Percentiles rank a stretch among this genome's conserved stretches.
These are phyloP conservation scores for Dactylellina drechsleri DNA, from an alignment of 2,329 filamentous ascomycete species.

Conservation along the genomic window DNA sequence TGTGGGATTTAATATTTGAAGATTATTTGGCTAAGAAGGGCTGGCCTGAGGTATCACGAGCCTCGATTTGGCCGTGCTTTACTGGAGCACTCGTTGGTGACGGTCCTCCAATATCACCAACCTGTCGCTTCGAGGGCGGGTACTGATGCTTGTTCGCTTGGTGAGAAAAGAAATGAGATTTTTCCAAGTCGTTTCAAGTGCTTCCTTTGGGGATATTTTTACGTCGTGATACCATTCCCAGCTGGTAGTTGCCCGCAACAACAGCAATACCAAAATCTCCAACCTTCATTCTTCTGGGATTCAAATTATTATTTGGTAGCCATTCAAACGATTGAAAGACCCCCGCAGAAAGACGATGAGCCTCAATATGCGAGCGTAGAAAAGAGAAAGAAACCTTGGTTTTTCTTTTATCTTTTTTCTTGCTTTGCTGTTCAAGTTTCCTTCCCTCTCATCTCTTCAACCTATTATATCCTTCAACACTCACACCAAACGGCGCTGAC, in stretches of 20 bases:
- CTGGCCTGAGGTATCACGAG: conserved; percentile 38
- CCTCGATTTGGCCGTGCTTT: conserved; percentile 3
- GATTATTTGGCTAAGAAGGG: conserved; percentile 17
- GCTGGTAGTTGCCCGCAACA: conserved; percentile 1
- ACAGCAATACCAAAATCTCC: conserved; percentile 17
- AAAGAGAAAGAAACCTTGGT: not conserved
- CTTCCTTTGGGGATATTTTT: not conserved
- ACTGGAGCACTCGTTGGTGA: conserved; percentile 12
- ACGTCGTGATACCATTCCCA: conserved; percentile 20
- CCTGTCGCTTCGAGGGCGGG: not conserved
- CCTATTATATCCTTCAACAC: conserved; percentile 49
- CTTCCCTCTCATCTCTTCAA: conserved; percentile 15
- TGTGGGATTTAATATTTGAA: conserved; percentile 19
- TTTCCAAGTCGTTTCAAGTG: not conserved
- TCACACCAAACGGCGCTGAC: conserved; percentile 10
- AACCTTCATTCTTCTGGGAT: conserved; percentile 42
- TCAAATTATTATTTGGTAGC: conserved; percentile 13
- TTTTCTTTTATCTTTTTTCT: conserved; percentile 12
- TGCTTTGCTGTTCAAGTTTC: conserved; percentile 17
- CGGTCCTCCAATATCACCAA: conserved; percentile 33
- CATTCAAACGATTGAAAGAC: conserved; percentile 24
- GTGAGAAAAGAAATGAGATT: too few relatives aligned
- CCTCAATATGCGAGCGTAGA: not conserved
- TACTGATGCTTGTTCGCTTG: not conserved
- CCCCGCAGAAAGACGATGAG: not conserved